Evolutionary conservation across 192 early-diverging fungal genomes (phyloP).

Genomic region (Coemansia sp.): DNA sequence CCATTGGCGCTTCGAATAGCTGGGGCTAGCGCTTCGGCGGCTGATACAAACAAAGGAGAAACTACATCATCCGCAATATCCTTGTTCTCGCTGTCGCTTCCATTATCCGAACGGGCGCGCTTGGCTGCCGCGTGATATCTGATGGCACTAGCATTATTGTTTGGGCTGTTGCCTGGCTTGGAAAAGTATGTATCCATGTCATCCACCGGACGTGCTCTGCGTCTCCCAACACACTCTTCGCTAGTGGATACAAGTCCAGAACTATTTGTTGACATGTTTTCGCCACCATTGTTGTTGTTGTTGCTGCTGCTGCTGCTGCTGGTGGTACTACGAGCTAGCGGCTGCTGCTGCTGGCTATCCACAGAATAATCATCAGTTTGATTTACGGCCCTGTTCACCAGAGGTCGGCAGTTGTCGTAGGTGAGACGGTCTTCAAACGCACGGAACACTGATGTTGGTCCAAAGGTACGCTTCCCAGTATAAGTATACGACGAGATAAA

Average conservation of each 20-base stretch:
- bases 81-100: constrained; percentile 26
- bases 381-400: constrained; percentile 20
- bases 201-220: not conserved
- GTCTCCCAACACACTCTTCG: not conserved
- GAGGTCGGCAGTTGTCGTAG: constrained; percentile 33
- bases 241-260: not conserved
- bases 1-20: not conserved
- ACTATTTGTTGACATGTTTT: not conserved
- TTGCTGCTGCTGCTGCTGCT: not conserved
- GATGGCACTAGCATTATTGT: constrained; percentile 8
- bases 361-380: not conserved
- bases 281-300: not conserved
- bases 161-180: constrained; percentile 21
- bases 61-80: not conserved
- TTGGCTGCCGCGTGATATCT: constrained; percentile 30
- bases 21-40: not conserved
- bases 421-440: constrained; percentile 43
- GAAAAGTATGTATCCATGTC: not conserved
- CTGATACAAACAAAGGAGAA: constrained; percentile 3
- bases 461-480: constrained; percentile 12
- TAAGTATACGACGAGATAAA: constrained; percentile 40
- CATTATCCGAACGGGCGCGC: constrained; percentile 45
- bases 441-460: constrained; percentile 28
- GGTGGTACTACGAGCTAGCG: not conserved
- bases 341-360: not conserved